These are phyloP conservation scores for Hericium alpestre DNA, from an alignment of 768 basidiomycete genomes.

Conservation along the genomic window DNA sequence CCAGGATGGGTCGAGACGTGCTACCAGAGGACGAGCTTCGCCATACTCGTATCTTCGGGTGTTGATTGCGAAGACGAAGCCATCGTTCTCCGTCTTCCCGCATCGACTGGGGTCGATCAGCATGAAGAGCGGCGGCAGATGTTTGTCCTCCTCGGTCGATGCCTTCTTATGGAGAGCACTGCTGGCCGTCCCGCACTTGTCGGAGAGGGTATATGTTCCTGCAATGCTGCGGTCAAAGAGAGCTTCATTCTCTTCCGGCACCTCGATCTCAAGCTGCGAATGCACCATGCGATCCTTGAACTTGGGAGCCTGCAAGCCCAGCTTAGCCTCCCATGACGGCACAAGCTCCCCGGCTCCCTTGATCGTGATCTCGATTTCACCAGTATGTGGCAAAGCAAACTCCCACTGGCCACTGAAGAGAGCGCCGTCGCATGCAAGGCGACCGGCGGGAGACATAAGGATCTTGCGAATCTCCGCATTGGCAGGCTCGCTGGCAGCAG, in stretches of 20 bases:
- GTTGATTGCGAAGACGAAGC: slow-evolving; percentile 76
- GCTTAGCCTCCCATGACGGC: slow-evolving; percentile 74
- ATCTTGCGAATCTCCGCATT: slow-evolving; percentile 71
- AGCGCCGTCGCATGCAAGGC: slow-evolving; percentile 45
- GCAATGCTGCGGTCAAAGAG: slow-evolving; percentile 72
- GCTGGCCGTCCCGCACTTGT: slow-evolving; percentile 85
- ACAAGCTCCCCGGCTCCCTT: slow-evolving; percentile 58
- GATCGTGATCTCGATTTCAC: slow-evolving; percentile 49
- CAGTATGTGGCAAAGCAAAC: slow-evolving; percentile 58
- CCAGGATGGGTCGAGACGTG: slow-evolving; percentile 68
- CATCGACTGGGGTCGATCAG: slow-evolving; percentile 80
- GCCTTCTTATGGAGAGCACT: slow-evolving; percentile 67
- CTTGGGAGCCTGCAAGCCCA: slow-evolving; percentile 59
- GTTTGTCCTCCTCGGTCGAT: slow-evolving; percentile 28
- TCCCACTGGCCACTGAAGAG: slow-evolving; percentile 72
- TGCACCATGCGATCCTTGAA: slow-evolving; percentile 61
- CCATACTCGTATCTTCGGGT: slow-evolving; percentile 73
- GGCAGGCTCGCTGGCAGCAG: slow-evolving; percentile 56
- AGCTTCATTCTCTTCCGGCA: slow-evolving; percentile 33
- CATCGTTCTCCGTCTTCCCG: slow-evolving; percentile 65
- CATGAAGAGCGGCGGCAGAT: slow-evolving; percentile 59
- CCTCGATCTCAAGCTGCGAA: slow-evolving; percentile 53
- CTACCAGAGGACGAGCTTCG: slow-evolving; percentile 68
- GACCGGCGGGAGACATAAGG: slow-evolving; percentile 66
- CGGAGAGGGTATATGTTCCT: slow-evolving; percentile 67